Base-by-base conservation (phyloP, 306 rosid genomes). In the Bauhinia variegata region DNA sequence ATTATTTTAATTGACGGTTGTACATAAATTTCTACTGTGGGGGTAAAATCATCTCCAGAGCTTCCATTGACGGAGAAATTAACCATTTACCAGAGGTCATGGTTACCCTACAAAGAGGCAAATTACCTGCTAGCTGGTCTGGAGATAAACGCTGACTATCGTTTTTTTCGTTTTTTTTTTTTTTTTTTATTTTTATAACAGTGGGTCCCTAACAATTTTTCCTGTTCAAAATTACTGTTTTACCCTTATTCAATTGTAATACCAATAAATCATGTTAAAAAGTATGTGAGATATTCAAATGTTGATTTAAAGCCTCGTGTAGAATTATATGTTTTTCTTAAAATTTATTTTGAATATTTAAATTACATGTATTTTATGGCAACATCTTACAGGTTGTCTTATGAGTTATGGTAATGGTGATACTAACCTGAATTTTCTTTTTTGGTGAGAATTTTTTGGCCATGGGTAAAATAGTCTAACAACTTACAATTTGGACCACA, bases 1-100 rank as follows among this genome's bases (percentile, higher is more conserved):
- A 50, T 36, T 51, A 42, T 46, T 67, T 36, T 51, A 42, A 38
- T 67, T 67, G 75, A 75, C 73, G 60, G 54, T 75, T 73, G 59
- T 57, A 44, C 71, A 37, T 47, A 38, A 58, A 48, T 72, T 66
- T 70, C 79, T 19, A 7, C 23, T 41, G 70, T 8, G 36, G 74
- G 80, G 75, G 12, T 52, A 39, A 16, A 48, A 34, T 55, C 52
- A 47, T 66, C 63, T 33, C 61, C 63, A n/a, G 48, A 63, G 17
- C 47, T 33, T 54, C 31, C 77, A 65, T 60, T 43, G 79, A 84
- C 63, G 14, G 51, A 49, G 46, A 33, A 72, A 54, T 5, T 43
- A 41, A 39, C 54, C 38, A 38, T 23, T 23, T 23, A 23, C 28
- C 23, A 4, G 34, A 50, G 48, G 16, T 31, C 28, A n/a, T n/a